Conservation (phyloP, 2,329 filamentous ascomycete species). For the Sporothrix variecibatus region DNA sequence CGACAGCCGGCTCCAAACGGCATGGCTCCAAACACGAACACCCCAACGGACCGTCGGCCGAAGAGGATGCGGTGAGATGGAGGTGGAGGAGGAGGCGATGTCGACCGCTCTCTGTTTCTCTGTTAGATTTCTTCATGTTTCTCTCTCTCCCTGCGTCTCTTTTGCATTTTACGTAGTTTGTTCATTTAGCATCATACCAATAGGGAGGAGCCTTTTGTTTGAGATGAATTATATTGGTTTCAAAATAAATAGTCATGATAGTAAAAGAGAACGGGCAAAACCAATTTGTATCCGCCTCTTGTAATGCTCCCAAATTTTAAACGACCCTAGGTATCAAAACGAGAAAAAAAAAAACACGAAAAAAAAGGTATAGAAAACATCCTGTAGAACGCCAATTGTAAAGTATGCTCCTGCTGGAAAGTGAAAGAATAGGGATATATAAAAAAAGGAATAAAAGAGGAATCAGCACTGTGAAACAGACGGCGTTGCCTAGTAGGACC, state of each 20-base stretch:
- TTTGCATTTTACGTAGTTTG: background rate
- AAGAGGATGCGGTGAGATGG: conserved; percentile 23
- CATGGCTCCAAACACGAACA: conserved; percentile 7
- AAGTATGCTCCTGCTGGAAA: background rate
- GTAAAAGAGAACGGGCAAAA: background rate
- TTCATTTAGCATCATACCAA: background rate
- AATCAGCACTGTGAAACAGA: background rate
- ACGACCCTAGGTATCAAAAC: background rate
- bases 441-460: background rate
- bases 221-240: background rate
- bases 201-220: background rate
- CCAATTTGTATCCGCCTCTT: background rate
- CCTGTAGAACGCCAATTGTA: background rate
- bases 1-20: conserved; percentile 22
- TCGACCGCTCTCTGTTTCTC: too few relatives aligned
- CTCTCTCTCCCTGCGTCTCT: background rate
- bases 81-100: background rate
- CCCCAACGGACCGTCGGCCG: conserved; percentile 15
- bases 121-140: background rate
- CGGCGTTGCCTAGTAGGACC: background rate
- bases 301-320: conserved; percentile 9
- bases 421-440: background rate
- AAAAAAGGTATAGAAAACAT: background rate
- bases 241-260: background rate
- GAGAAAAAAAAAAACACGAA: background rate